Base-by-base conservation (phyloP, 208 protist species). In the Trypanosomatidae sp. region DNA sequence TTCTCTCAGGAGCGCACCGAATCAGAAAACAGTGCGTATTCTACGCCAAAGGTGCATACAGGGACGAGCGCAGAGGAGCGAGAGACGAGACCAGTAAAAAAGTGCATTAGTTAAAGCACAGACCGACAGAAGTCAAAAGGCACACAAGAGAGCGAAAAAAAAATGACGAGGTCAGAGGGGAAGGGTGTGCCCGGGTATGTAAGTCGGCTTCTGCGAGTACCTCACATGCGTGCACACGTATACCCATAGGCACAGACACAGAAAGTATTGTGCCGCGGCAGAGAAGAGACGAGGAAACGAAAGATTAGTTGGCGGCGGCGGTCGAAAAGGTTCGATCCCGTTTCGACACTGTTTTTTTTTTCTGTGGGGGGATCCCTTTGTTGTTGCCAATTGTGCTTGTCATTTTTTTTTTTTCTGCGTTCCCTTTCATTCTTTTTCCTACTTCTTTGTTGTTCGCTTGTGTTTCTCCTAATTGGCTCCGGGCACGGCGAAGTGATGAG, bases 301-400 rank as follows among this genome's bases (percentile, higher is more conserved):
- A 19, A 62, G 30, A 39, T 30, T 3, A 62, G 28, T 19, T 30
- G 56, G 30, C 15, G 39, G 82, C 79, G 75, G 88, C 92, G 71
- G 77, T 76, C 77, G 89, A 81, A 72, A 87, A 93, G 6, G 70
- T 62, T 39, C n/a, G 56, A 22, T 43, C n/a, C 13, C 39, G 10
- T 47, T 22, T 62, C 22, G 56, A 28, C 30, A 62, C 25, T 17
- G 13, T 13, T 17, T 12, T 59, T 41, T 60, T 39, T 15, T 9
- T 41, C 9, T 7, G 41, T 75, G 69, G 3, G 3, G 36, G 36
- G 36, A 39, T 39, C 55, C 78, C 66, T 41, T 86, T 78, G 56
- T 39, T 41, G 56, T 1, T 41, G 30, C 2, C 28, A 2, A 10
- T 41, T 62, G 56, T 22, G 36, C 36, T 39, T 39, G 36, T 39